phyloP scores from a whole-genome alignment of 2,329 filamentous ascomycete genomes.

The Penicillium rolfsii region DNA sequence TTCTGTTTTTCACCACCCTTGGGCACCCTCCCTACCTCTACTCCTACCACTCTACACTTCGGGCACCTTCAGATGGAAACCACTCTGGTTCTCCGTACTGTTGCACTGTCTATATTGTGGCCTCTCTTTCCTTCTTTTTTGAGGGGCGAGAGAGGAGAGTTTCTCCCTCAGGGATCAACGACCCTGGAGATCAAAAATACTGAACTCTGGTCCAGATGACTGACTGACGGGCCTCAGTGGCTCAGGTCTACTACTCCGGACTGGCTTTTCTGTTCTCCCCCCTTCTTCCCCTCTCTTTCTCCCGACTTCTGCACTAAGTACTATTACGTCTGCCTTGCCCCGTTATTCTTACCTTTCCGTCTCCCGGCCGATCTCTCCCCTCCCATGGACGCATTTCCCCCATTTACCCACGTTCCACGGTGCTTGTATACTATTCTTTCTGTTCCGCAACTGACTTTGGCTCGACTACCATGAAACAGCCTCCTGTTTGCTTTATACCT shows the following conservation, averaged over 20 bases:
- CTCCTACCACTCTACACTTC: background rate
- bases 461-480: background rate
- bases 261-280: background rate
- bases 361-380: slow-evolving; percentile 23
- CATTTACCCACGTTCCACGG: slow-evolving; percentile 18
- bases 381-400: slow-evolving; percentile 19
- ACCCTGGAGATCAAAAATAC: background rate
- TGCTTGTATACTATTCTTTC: slow-evolving; percentile 12
- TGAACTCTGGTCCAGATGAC: slow-evolving; percentile 11
- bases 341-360: slow-evolving; percentile 14
- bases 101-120: background rate
- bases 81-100: background rate
- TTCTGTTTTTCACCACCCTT: background rate
- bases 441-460: background rate
- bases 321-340: slow-evolving; percentile 12
- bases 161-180: background rate
- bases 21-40: background rate
- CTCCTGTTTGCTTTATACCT: background rate
- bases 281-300: slow-evolving; percentile 5
- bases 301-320: slow-evolving; percentile 14
- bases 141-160: no score
- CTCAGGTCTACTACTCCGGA: background rate
- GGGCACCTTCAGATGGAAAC: background rate
- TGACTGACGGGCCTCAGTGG: background rate
- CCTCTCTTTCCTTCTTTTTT: background rate